Evolutionary conservation across 1,284 basidiomycete genomes (phyloP), one percentile per base, ranked within the genome.

Genomic region (Tylopilus orsonianus): DNA sequence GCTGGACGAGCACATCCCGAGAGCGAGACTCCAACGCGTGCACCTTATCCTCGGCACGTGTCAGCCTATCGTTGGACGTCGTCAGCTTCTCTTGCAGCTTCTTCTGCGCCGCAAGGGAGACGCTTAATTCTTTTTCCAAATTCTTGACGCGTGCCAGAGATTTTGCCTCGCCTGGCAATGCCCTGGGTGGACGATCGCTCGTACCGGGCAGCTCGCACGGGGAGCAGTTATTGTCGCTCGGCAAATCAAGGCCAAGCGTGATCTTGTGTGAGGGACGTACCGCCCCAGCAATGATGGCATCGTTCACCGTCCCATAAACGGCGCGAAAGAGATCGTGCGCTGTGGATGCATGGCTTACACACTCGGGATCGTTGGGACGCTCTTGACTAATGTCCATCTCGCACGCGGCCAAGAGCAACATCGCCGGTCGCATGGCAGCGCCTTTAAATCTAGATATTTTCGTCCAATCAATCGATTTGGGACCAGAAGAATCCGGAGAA

Each of bases 321-420:
- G 55, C 47, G 3, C 63, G 64, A 49, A 65, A 68, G 18, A 65
- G 65, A 6, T 53, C 53, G 26, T 63, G 51, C 26, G 63, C 63
- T 8, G 50, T 37, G 14, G 49, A 52, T 10, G 46, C 57, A 36
- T 67, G 65, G 6, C 16, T 34, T 6, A 32, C 32, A 33, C 53
- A 63, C 44, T 57, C 54, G 16, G 60, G 44, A 44, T 49, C 48
- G 32, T 48, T 47, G 1, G 55, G 49, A 40, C 33, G 48, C 18
- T 63, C 63, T n/a, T 64, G 59, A 19, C 65, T 67, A 27, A 65
- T 59, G 38, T 65, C 63, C 46, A 68, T 22, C 37, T 65, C 65
- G 48, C 63, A 65, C 2, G 63, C 63, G 18, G 65, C 63, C 13
- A 65, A 38, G 38, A 68, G 52, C 41, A 65, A 45, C 54, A 56